Evolutionary conservation across 2,329 filamentous ascomycete species (phyloP).

Genomic region (Nothophaeocryptopus gaeumannii): DNA sequence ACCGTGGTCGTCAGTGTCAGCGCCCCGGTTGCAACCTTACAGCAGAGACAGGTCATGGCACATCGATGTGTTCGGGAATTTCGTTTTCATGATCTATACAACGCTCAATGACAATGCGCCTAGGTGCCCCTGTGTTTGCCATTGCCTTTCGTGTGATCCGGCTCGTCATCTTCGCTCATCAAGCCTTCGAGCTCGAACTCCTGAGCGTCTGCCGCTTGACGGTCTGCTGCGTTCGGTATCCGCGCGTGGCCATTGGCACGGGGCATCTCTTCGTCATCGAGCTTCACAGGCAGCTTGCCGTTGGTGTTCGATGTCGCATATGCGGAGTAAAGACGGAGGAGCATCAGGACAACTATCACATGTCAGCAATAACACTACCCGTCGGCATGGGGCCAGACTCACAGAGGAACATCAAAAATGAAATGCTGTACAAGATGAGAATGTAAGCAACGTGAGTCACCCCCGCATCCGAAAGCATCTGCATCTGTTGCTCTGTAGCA

Average conservation of each 20-base stretch:
- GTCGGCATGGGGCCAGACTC: constrained; percentile 34
- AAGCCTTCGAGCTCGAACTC: constrained; percentile 92
- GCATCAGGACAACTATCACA: constrained; percentile 68
- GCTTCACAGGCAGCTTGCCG: constrained; percentile 37
- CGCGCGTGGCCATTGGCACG: constrained; percentile 46
- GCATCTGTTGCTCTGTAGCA: constrained; percentile 95
- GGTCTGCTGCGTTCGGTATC: constrained; percentile 43
- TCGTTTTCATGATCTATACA: too few species aligned
- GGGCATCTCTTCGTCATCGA: constrained; percentile 28
- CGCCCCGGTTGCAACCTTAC: too few species aligned
- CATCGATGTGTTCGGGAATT: too few species aligned
- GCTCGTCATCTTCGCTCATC: constrained; percentile 80
- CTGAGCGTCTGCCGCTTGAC: constrained; percentile 72
- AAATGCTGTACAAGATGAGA: constrained; percentile 83
- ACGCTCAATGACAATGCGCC: too few species aligned
- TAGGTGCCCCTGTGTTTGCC: constrained; percentile 5
- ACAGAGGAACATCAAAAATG: constrained; percentile 88
- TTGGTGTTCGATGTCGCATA: constrained; percentile 44
- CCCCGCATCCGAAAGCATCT: constrained; percentile 66
- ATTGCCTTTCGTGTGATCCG: constrained; percentile 14
- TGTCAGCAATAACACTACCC: neutral
- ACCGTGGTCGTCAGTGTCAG: too few species aligned
- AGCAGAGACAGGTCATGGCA: too few species aligned
- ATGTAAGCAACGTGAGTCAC: constrained; percentile 91
- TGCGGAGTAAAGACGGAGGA: constrained; percentile 78